Evolutionary conservation across 2,329 filamentous ascomycete species (phyloP).

Genomic region (Purpureocillium takamizusanense): DNA sequence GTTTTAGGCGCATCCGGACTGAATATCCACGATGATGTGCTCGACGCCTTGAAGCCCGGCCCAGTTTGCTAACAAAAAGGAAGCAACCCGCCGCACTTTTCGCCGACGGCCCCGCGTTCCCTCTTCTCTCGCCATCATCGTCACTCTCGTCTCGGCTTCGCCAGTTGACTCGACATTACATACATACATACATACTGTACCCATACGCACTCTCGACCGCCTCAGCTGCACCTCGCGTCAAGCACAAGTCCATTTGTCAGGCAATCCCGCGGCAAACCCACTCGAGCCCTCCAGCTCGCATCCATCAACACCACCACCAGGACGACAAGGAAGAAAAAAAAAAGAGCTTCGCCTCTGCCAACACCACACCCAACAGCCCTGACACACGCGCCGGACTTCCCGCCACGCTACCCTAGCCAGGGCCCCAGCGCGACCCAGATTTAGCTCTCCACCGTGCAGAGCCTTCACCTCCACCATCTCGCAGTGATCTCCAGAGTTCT

Average conservation of each 20-base stretch:
- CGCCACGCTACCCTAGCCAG: constrained; percentile 1
- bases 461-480: constrained; percentile 1
- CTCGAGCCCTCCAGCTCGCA: too few species aligned
- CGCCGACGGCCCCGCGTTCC: background rate
- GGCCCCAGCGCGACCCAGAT: background rate
- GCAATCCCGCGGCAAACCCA: background rate
- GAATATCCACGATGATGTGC: background rate
- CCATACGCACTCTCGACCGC: too few species aligned
- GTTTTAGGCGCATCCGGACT: too few species aligned
- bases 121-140: background rate
- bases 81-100: background rate
- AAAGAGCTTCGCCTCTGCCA: background rate
- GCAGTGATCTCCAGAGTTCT: background rate
- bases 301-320: too few species aligned
- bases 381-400: constrained; percentile 1
- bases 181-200: too few species aligned
- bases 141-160: too few species aligned
- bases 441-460: constrained; percentile 2
- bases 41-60: too few species aligned
- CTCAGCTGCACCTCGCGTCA: too few species aligned
- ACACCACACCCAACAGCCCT: background rate
- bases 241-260: background rate
- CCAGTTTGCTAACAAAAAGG: background rate
- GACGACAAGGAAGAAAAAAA: background rate
- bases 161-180: too few species aligned